Base-by-base conservation (phyloP, 148 eudicot genomes). In the Silene uniflora region DNA sequence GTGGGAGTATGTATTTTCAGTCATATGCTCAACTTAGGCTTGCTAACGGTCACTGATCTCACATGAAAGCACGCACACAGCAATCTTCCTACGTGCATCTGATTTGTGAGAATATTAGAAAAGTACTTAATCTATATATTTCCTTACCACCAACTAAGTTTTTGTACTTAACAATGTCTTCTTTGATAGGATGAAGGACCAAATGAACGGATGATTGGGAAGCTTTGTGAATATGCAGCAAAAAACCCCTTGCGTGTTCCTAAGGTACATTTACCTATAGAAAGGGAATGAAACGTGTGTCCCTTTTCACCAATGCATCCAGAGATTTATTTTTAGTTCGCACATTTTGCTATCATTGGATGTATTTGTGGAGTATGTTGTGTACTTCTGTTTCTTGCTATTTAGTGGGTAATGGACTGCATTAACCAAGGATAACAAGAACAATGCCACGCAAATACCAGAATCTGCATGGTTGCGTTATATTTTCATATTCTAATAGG, bases 161-260 rank as follows among this genome's bases (percentile, higher is more conserved):
- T 29, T 73, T 27, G 16, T 73, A 24, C 22, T 46, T 46, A 61
- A 62, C 8, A 61, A 5, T 67, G 39, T 47, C 61, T 52, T 22
- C 75, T 81, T 72, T 77, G 49, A 49, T 77, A 95, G 99, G 97
- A 92, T 71, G 97, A 85, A 78, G 91, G 84, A 77, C 90, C 92
- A 71, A 95, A 90, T 88, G 94, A 89, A 16, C 82, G 97, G 78
- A 95, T 82, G 88, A 95, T 95, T 73, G 94, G 93, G 39, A 95
- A 95, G 85, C 88, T 95, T 0, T 92, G 94, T 79, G 99, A 95
- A 76, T 95, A 95, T 86, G 99, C 97, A 69, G 82, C 91, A 21
- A 95, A 87, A 81, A 95, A 95, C 81, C 99, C 99, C 25, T 74
- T 95, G 77, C 97, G 99, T 11, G 85, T 92, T 49, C 99, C 97